These are phyloP conservation scores for Linum trigynum DNA, from an alignment of 345 rosid genomes.

Conservation along the genomic window DNA sequence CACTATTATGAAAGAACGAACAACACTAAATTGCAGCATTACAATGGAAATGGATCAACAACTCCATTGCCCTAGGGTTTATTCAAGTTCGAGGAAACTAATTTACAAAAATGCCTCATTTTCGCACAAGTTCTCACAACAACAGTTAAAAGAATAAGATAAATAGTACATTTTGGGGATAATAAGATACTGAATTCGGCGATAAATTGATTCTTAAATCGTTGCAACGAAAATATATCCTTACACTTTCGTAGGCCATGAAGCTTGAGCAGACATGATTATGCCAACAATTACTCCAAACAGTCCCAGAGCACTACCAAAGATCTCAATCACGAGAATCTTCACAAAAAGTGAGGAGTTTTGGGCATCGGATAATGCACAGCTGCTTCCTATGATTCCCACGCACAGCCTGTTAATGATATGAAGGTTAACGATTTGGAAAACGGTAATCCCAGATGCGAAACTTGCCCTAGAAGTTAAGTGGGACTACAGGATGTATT, in stretches of 20 bases:
- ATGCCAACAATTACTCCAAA: conserved; percentile 47
- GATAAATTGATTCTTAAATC: not conserved
- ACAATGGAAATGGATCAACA: no score
- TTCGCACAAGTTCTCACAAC: conserved; percentile 11
- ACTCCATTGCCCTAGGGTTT: conserved; percentile 2
- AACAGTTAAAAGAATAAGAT: conserved; percentile 15
- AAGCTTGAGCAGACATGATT: no score
- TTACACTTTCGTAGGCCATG: conserved; percentile 67
- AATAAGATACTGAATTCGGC: not conserved
- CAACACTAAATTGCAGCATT: no score
- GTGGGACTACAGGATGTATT: no score
- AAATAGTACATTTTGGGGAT: not conserved
- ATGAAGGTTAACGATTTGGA: conserved; percentile 46
- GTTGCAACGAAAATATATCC: conserved; percentile 13
- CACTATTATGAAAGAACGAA: no score
- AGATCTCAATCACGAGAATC: conserved; percentile 96
- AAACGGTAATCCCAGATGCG: conserved; percentile 97
- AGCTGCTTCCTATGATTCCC: conserved; percentile 61
- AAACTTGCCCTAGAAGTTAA: conserved; percentile 41
- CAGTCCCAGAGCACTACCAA: conserved; percentile 95
- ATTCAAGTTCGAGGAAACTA: conserved; percentile 4
- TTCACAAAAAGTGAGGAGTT: conserved; percentile 92
- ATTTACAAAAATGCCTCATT: conserved; percentile 2
- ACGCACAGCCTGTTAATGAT: conserved; percentile 61
- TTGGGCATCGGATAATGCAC: conserved; percentile 59